Base-by-base conservation (phyloP, 106 monocot species). In the Platanthera zijinensis region DNA sequence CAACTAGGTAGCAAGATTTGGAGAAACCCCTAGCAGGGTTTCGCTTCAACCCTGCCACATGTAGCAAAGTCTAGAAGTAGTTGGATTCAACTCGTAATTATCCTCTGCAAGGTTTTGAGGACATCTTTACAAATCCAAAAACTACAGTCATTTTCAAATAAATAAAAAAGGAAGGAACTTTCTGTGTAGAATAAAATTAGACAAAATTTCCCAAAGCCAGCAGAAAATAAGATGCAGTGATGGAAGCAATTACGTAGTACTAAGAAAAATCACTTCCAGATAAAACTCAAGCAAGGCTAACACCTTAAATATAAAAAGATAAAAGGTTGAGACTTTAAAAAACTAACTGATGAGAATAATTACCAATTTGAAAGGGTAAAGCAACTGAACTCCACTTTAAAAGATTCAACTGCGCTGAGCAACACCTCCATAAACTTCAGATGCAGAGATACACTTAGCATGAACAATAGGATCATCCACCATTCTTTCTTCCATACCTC, bases 381-480 rank as follows among this genome's bases (percentile, higher is more conserved):
- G 48, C 21, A 7, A 70, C 32, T 70, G 70, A 70, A 48, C 70
- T 47, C 70, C 70, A 70, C 1, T 7, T 30, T 32, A 22, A 62
- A 8, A 75, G 50, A 39, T 39, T 75, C 62, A 46, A 28, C 61
- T 50, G 8, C 71, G 17, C 10, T 57, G 48, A 74, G 73, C 76
- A 25, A 72, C 50, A 32, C 75, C 86, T 53, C 64, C 25, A 47
- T 76, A 13, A 62, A 8, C 25, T 50, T 69, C 67, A 72, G 72
- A 79, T 57, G 3, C 73, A 45, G 75, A 75, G 12, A 76, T 72
- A 78, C 96, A 97, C 52, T 86, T 84, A 17, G 87, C 87, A 91
- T 97, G 96, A 48, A 94, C 85, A 76, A 97, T 93, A 13, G 74
- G 84, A 54, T 7, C 78, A 21, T 67, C 69, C 11, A 48, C 79